Base-by-base conservation (phyloP, 2,329 filamentous ascomycete species). In the Pezicula rhizophila region DNA sequence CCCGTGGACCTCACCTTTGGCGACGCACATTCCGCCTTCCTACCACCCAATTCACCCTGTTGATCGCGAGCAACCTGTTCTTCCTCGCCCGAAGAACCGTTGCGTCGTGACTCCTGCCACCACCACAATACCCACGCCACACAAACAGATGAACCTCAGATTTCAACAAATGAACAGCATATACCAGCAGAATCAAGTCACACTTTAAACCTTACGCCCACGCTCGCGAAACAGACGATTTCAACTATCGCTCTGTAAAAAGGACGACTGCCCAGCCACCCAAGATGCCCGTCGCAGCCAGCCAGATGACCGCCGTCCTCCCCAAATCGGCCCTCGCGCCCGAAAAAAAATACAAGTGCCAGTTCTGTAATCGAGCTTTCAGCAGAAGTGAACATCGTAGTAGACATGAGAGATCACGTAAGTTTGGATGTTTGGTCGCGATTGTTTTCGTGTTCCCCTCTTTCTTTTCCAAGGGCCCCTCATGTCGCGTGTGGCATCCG, bases 301-400 rank as follows among this genome's bases (percentile, higher is more conserved):
- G 57, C 54, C 28, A 31, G 28, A 59, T 64, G 52, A 60, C 54
- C 68, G 79, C 85, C 70, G 82, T 83, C 62, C 72, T 82, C 61
- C 74, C 85, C 65, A 95, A 95, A 73, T 71, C 85, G 58, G 77
- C 85, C 53, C 73, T 84, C 61, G 85, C 82, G 61, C 89, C 91
- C 49, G 93, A 97, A 76, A 92, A 95, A 77, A 96, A 96, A 73
- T 99, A 99, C 82, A 96, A 97, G 71, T 99, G 93, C 75, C 90
- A 96, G 77, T 97, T 96, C 72, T 97, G 93, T 76, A 91, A 91
- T 73, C 82, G 93, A 70, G 93, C 93, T 56, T 99, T 99, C 70
- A 96, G 91, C 74, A 80, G 93, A 69, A 96, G 90, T 70, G 93
- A 99, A 72, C 93, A 99, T 71, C 83, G 93, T 62, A 96, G 90